phyloP scores from a whole-genome alignment of 106 monocot genomes.

The Triglochin maritima region DNA sequence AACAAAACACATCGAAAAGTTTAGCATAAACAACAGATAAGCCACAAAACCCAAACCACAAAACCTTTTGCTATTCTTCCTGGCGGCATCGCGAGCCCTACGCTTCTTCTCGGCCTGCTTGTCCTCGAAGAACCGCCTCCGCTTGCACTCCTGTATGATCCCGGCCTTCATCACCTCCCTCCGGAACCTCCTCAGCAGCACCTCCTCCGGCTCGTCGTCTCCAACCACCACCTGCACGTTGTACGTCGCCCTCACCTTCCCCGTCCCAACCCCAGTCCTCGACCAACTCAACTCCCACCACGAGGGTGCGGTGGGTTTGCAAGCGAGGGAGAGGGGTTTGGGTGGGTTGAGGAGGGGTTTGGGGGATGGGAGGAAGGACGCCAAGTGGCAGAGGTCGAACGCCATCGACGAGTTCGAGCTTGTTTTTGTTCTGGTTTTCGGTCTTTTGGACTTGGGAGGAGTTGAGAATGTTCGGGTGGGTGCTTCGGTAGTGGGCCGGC shows the following conservation, averaged over 20 bases:
- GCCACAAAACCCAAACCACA: not conserved
- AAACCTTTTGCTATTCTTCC: constrained; percentile 24
- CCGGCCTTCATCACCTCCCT: constrained; percentile 37
- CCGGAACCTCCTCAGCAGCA: constrained; percentile 30
- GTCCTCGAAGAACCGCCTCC: constrained; percentile 44
- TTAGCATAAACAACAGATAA: not conserved
- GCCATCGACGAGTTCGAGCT: too few species aligned
- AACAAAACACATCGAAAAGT: not conserved
- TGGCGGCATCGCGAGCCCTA: constrained; percentile 33
- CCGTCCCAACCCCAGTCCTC: too few species aligned
- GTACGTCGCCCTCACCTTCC: constrained; percentile 3
- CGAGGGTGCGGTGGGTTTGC: too few species aligned
- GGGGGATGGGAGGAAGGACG: too few species aligned
- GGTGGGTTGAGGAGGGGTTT: too few species aligned
- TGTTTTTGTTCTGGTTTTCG: too few species aligned
- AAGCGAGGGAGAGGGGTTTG: too few species aligned
- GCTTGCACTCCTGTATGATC: constrained; percentile 42
- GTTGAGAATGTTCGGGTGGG: too few species aligned
- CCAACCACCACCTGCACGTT: constrained; percentile 46
- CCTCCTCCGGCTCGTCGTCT: constrained; percentile 41
- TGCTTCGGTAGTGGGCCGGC: too few species aligned
- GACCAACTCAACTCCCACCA: too few species aligned
- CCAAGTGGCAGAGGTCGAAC: too few species aligned
- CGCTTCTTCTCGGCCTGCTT: constrained; percentile 42
- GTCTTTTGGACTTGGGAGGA: too few species aligned